Base-by-base conservation (phyloP, 2,329 filamentous ascomycete genomes). In the Chaetothyriales sp. region DNA sequence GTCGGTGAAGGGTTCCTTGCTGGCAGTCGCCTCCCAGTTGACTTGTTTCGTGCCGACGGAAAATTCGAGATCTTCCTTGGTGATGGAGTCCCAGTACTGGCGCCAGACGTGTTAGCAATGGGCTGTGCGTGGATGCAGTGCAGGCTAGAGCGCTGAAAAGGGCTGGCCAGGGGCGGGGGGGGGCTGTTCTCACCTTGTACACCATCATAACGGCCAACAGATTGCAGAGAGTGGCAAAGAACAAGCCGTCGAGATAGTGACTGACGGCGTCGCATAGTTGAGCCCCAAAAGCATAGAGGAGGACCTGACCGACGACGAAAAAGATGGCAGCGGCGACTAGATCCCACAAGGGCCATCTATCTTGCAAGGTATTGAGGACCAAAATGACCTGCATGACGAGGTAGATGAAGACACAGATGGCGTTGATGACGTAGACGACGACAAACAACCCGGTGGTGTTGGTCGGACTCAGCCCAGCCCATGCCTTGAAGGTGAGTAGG, bases 31-130 rank as follows among this genome's bases (percentile, higher is more conserved):
- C 66, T 98, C 92, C 92, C 92, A 98, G 68, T 92, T 95, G 72
- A 95, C 94, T 70, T 87, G 85, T 67, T 90, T 87, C 54, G 88
- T 88, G 58, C 90, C 90, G 48, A 98, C 92, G 2, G 89, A 95
- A 70, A 98, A 98, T 67, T 98, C 92, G 59, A 98, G 83, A 67
- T 98, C 92, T 71, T 98, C 92, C 65, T 86, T 89, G 19, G 92
- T 98, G 68, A 98, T 98, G 15, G 89, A 95, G 66, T 98, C 92
- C 92, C 92, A 98, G 75, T 94, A 98, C 89, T 92, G 61, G 33
- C 18, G n/a, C 8, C 53, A 46, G 44, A 46, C 52, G 48, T 22
- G 58, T 71, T 63, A 70, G 66, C 53, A 46, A 48, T 60, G 4
- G 4, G n/a, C 45, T 20, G 45, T 20, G 15, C 19, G 43, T 18